Evolutionary conservation across 352 stramenopile species (phyloP).

Genomic region (Pythium monospermum): DNA sequence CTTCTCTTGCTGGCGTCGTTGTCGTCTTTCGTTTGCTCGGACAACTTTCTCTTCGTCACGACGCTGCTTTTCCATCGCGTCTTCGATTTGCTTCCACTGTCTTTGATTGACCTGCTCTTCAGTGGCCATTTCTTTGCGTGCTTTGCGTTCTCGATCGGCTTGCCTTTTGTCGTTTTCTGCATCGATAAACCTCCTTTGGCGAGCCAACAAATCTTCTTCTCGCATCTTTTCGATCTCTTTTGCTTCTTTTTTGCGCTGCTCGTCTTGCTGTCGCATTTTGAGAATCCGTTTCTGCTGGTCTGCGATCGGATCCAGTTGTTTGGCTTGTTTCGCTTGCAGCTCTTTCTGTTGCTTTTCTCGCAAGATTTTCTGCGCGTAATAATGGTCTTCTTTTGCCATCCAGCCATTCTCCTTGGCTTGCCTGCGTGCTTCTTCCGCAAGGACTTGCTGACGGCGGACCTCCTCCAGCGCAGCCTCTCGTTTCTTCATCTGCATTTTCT

Average conservation of each 20-base stretch:
- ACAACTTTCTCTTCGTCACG: conserved; percentile 29
- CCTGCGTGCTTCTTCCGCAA: conserved; percentile 21
- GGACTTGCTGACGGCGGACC: conserved; percentile 24
- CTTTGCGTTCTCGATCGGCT: conserved; percentile 30
- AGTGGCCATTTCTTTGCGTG: conserved; percentile 36
- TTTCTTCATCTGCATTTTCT: conserved; percentile 8
- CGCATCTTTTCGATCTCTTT: conserved; percentile 35
- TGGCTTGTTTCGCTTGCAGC: conserved; percentile 11
- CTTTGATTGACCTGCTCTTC: conserved; percentile 35
- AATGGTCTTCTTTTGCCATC: conserved; percentile 53
- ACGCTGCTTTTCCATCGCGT: conserved; percentile 19
- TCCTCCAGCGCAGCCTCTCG: conserved; percentile 23
- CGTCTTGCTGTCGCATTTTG: conserved; percentile 35
- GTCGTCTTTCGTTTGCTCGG: conserved; percentile 27
- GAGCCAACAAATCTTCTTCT: conserved; percentile 41
- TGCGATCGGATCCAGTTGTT: conserved; percentile 28
- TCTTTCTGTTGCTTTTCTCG: conserved; percentile 26
- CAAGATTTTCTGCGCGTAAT: conserved; percentile 46
- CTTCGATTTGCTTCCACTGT: conserved; percentile 32
- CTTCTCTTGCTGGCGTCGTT: conserved; percentile 27
- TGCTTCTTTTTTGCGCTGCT: conserved; percentile 28
- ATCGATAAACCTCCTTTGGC: conserved; percentile 36
- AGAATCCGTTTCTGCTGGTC: conserved; percentile 43
- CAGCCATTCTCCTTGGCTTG: conserved; percentile 30
- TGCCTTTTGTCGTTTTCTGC: conserved; percentile 27